A percentile compares a stretch with the other conserved stretches of the same genome.
Conservation (phyloP, 2,329 filamentous ascomycete genomes). For the Apiospora pterosperma region DNA sequence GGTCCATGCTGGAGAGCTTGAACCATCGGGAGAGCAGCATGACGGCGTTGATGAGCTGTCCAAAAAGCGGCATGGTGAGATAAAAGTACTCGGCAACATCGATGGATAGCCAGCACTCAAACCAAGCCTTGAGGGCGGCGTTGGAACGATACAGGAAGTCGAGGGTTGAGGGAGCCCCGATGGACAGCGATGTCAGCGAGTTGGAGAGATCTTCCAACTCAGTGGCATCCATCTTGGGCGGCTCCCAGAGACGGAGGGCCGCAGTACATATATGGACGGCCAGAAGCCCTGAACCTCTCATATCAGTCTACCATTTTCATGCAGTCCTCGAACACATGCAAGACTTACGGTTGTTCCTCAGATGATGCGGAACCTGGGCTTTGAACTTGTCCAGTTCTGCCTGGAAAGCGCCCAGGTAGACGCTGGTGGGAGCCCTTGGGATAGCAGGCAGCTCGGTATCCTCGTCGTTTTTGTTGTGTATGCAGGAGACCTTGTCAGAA, state of each 20-base stretch:
- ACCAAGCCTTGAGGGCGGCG: conserved; percentile 44
- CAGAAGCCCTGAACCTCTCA: conserved; percentile 30
- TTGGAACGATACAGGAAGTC: conserved; percentile 49
- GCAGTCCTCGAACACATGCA: neutral
- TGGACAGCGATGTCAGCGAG: conserved; percentile 34
- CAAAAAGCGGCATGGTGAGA: conserved; percentile 41
- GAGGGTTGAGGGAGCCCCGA: conserved; percentile 38
- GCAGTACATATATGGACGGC: conserved; percentile 37
- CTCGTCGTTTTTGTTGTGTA: conserved; percentile 33
- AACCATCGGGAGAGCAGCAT: conserved; percentile 50
- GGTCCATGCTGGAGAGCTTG: conserved; percentile 38
- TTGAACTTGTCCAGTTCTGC: conserved; percentile 41
- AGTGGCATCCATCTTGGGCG: conserved; percentile 38
- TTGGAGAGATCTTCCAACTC: conserved; percentile 40
- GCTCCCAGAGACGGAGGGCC: conserved; percentile 43
- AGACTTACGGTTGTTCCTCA: conserved; percentile 36
- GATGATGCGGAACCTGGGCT: conserved; percentile 28
- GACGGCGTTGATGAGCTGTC: conserved; percentile 47
- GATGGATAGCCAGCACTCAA: conserved; percentile 44
- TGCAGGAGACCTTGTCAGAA: conserved; percentile 44
- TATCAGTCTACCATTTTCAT: neutral
- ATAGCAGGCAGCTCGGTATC: conserved; percentile 30
- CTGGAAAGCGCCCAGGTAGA: conserved; percentile 44
- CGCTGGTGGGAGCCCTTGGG: conserved; percentile 37
- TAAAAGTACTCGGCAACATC: conserved; percentile 40